phyloP scores from a whole-genome alignment of 768 basidiomycete genomes.

The Leccinum disarticulatum region DNA sequence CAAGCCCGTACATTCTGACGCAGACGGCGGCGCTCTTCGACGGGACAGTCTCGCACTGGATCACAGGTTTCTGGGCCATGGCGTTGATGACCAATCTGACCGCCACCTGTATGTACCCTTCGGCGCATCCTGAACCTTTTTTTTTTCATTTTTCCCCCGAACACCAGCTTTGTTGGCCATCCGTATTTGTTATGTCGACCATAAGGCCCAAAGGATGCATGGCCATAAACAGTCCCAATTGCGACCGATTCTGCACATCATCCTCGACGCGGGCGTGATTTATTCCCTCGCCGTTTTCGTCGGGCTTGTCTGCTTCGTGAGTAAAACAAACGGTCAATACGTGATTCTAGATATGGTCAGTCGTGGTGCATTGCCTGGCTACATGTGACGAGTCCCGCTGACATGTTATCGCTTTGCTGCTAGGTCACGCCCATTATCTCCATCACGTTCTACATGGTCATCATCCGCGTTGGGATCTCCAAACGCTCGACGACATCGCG shows the following conservation, averaged over 20 bases:
- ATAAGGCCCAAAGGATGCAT: background rate
- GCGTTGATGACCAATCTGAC: conserved; percentile 1
- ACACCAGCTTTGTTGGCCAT: background rate
- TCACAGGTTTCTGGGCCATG: background rate
- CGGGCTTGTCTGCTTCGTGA: background rate
- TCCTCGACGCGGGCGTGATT: conserved; percentile 5
- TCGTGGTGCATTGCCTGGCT: background rate
- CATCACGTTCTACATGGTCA: conserved; percentile 5
- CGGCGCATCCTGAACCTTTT: background rate
- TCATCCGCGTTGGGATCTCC: conserved; percentile 3
- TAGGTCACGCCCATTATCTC: conserved; percentile 7
- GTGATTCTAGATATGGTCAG: too few species aligned
- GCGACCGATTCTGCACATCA: background rate
- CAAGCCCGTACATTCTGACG: conserved; percentile 14
- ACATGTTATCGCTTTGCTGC: background rate
- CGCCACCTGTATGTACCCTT: background rate
- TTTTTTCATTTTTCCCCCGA: background rate
- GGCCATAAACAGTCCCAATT: background rate
- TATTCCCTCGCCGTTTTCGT: conserved; percentile 1
- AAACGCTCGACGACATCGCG: background rate
- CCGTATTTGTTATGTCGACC: background rate
- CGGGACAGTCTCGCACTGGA: background rate
- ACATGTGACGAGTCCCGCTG: background rate
- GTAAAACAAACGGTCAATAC: background rate
- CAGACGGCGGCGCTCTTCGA: background rate